These are phyloP conservation scores for Parmales sp. DNA, from an alignment of 108 stramenopile genomes.

Conservation along the genomic window DNA sequence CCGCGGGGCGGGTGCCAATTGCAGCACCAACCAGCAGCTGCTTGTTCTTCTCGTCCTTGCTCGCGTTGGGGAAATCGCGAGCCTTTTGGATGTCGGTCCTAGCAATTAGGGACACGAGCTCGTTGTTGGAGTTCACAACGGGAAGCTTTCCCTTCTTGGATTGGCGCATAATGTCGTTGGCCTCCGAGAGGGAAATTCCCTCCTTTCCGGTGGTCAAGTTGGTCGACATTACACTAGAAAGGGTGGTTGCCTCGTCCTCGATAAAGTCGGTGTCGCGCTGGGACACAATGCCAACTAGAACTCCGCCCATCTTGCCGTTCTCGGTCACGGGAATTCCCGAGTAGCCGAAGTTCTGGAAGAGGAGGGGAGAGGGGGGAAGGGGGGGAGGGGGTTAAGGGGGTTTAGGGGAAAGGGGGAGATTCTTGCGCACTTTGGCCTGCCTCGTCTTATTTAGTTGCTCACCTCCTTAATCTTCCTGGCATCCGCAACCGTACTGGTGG, in stretches of 20 bases:
- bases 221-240: slow-evolving; percentile 88
- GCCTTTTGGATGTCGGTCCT: slow-evolving; percentile 97
- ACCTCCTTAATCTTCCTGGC: slow-evolving; percentile 61
- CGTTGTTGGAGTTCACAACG: slow-evolving; percentile 87
- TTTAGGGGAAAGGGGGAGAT: background rate
- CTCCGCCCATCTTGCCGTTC: slow-evolving; percentile 91
- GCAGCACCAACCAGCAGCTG: slow-evolving; percentile 94
- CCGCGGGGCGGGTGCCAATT: slow-evolving; percentile 96
- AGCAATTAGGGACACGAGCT: slow-evolving; percentile 93
- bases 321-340: slow-evolving; percentile 97
- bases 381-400: background rate
- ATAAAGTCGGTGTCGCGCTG: slow-evolving; percentile 94
- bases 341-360: slow-evolving; percentile 55
- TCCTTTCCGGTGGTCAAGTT: slow-evolving; percentile 79
- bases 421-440: background rate
- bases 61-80: slow-evolving; percentile 90
- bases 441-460: background rate
- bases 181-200: slow-evolving; percentile 78
- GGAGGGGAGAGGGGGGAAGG: background rate
- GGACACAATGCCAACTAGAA: slow-evolving; percentile 92
- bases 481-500: slow-evolving; percentile 79
- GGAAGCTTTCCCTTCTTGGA: slow-evolving; percentile 98
- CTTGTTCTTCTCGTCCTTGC: slow-evolving; percentile 83
- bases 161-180: slow-evolving; percentile 87
- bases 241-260: slow-evolving; percentile 59